Base-by-base conservation (phyloP, 805 yeast species). In the Saturnispora silvae region DNA sequence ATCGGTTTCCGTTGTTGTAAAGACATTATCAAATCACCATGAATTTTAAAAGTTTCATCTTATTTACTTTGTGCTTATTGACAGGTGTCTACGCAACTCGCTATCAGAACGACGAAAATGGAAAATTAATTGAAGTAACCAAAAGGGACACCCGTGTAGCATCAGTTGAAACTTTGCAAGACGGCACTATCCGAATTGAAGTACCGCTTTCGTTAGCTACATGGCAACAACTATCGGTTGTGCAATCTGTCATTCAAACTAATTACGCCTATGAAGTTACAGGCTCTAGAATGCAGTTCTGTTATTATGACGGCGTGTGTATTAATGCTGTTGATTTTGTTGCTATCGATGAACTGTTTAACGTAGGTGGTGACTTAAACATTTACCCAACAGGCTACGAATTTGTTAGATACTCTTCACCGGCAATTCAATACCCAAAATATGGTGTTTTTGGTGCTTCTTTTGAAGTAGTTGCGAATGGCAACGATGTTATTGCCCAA, bases 181-280 rank as follows among this genome's bases (percentile, higher is more conserved):
- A 29, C 31, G 39, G 39, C 4, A 34, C 31, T 24, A 26, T 44
- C 17, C 34, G 31, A 16, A 29, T 47, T 34, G 44, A 40, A 22
- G 24, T 48, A 22, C 52, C 52, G 17, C 24, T 33, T 4, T 24
- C 38, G 19, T 10, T 24, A 15, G 38, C 32, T 15, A 29, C 40
- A 5, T 41, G 29, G 31, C 9, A 37, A n/a, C n/a, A n/a, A n/a
- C n/a, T n/a, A n/a, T n/a, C n/a, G n/a, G n/a, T n/a, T n/a, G n/a
- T n/a, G n/a, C n/a, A n/a, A n/a, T n/a, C n/a, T n/a, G n/a, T n/a
- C n/a, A n/a, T n/a, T n/a, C n/a, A n/a, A n/a, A n/a, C n/a, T n/a
- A n/a, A n/a, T n/a, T n/a, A n/a, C n/a, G n/a, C n/a, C n/a, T n/a
- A n/a, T n/a, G n/a, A n/a, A n/a, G n/a, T n/a, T n/a, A n/a, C n/a